Evolutionary conservation across 2,329 filamentous ascomycete genomes (phyloP), one percentile per base, ranked within the genome.

Genomic region (Claviceps pazoutovae): DNA sequence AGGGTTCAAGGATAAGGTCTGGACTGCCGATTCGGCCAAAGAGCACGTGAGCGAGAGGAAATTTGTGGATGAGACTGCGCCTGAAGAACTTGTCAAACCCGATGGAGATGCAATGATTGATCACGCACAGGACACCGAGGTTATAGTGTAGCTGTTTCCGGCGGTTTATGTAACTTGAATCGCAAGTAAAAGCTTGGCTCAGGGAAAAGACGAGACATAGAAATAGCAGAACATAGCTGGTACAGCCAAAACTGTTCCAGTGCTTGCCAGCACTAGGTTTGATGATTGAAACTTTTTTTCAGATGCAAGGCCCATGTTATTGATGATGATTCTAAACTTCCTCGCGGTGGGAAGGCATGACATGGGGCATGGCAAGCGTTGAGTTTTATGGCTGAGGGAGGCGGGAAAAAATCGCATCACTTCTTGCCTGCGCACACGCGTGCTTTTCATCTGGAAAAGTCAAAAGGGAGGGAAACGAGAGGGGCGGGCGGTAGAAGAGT

Each of bases 11-110:
- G 88, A 94, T 66, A 96, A 95, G 71, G 88, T 94, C 30, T 97
- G 91, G 91, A 89, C 83, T 17, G 79, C 88, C 3, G 78, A 76
- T 11, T 52, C 58, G 4, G 59, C 68, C 21, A 63, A 75, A 58
- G 73, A 79, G 53, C 88, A 95, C 65, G 82, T 95, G 48, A 95
- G 88, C 62, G 88, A 95, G 67, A 78, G 90, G 60, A 91, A 87
- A 64, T 96, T 95, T 69, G 82, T 91, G 49, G 82, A 88, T 53
- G 83, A 87, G 47, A 72, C 74, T 11, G 76, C 70, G 5, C 71
- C 74, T 30, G 83, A 88, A 64, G 88, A 95, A 68, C 70, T 87
- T 49, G 81, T 94, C 55, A 76, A 87, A 54, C 82, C 86, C 0
- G 76, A 70, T 21, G 41, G 5, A 41, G 62, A 63, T 30, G 67